These are phyloP conservation scores for Candida boleticola DNA, from an alignment of 805 yeast genomes.

Conservation along the genomic window DNA sequence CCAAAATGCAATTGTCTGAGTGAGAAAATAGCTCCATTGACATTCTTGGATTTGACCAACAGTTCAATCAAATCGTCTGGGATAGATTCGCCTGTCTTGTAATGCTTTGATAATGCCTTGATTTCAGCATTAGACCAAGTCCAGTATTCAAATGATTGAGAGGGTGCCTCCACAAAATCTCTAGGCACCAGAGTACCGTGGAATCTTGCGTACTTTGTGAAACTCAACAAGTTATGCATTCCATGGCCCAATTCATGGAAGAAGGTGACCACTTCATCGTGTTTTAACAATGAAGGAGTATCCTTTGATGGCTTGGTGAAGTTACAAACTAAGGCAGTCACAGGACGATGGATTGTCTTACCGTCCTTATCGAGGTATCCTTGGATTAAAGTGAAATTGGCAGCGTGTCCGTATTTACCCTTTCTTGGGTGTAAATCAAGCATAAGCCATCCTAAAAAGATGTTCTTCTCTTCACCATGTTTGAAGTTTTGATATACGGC, in stretches of 20 bases:
- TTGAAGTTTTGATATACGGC: constrained; percentile 65
- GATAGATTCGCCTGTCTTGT: constrained; percentile 55
- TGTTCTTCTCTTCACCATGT: constrained; percentile 35
- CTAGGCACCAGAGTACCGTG: constrained; percentile 77
- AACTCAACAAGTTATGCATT: constrained; percentile 72
- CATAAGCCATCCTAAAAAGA: constrained; percentile 74
- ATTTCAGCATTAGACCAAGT: constrained; percentile 72
- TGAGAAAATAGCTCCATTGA: constrained; percentile 69
- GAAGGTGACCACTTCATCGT: constrained; percentile 75
- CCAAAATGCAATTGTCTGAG: constrained; percentile 80
- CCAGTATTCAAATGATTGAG: constrained; percentile 87
- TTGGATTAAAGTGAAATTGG: constrained; percentile 68
- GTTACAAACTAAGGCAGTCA: constrained; percentile 79
- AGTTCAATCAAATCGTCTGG: constrained; percentile 56
- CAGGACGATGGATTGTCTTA: constrained; percentile 51
- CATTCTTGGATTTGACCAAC: constrained; percentile 65
- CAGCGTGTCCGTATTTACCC: constrained; percentile 88
- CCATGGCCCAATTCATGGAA: constrained; percentile 93
- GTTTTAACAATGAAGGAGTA: constrained; percentile 75
- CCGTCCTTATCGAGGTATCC: constrained; percentile 54
- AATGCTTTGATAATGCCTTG: constrained; percentile 62
- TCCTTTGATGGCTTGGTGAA: constrained; percentile 70
- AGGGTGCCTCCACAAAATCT: constrained; percentile 91
- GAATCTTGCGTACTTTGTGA: constrained; percentile 62
- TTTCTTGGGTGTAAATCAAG: constrained; percentile 83